Evolutionary conservation across 2,329 filamentous ascomycete species (phyloP).

Genomic region (Colletotrichum melonis): DNA sequence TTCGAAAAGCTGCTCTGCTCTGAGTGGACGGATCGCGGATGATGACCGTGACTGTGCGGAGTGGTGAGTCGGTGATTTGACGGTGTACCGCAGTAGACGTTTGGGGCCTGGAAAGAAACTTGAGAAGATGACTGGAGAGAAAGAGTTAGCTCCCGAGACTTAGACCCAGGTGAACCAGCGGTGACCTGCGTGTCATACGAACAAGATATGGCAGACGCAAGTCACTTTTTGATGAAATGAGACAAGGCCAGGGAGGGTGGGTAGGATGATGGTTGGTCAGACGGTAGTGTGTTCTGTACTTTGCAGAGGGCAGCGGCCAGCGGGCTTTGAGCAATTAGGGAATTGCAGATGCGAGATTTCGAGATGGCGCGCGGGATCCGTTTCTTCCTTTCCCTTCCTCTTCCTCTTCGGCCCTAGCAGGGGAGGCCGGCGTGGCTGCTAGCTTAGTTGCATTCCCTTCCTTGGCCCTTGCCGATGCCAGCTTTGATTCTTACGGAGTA

Average conservation of each 20-base stretch:
- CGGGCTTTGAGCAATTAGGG: too few relatives aligned
- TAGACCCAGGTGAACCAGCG: conserved; percentile 25
- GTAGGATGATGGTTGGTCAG: neutral
- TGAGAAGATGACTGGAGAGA: neutral
- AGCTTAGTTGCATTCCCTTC: neutral
- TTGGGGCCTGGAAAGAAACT: neutral
- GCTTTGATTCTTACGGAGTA: neutral
- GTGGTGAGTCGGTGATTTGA: neutral
- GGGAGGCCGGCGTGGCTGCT: neutral
- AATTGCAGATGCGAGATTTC: neutral
- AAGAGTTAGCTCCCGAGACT: neutral
- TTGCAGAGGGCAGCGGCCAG: too few relatives aligned
- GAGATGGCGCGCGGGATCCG: conserved; percentile 29
- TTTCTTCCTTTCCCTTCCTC: neutral
- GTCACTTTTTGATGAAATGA: conserved; percentile 30
- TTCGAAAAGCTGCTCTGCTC: neutral
- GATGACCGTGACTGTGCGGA: neutral
- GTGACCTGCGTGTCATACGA: conserved; percentile 27
- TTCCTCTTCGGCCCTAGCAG: neutral
- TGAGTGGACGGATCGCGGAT: neutral
- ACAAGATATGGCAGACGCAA: conserved; percentile 18
- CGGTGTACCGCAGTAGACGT: neutral
- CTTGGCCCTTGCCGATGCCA: neutral
- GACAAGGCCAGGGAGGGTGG: conserved; percentile 5
- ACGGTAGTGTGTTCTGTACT: neutral